These are phyloP conservation scores for Fraxinus velutina DNA, from an alignment of 305 asterid genomes.

Conservation along the genomic window DNA sequence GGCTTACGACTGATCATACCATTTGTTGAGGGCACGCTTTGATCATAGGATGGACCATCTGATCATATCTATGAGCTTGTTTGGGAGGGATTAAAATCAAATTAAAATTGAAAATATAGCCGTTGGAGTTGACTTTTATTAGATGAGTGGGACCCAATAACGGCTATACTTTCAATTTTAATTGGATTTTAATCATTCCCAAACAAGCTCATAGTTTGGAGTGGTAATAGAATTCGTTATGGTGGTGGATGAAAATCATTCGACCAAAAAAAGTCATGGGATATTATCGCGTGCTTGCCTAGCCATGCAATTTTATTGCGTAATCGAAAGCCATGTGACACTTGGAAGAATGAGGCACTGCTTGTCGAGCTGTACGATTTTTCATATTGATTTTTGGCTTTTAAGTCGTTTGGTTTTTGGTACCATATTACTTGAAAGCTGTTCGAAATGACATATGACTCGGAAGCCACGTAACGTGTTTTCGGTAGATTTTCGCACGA, in stretches of 20 bases:
- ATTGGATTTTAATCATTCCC: no score
- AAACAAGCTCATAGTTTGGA: neutral
- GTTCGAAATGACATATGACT: neutral
- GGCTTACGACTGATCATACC: neutral
- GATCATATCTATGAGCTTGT: no score
- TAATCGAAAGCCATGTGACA: neutral
- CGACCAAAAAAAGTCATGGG: neutral
- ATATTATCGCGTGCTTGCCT: neutral
- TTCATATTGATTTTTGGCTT: neutral
- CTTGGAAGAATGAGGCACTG: neutral
- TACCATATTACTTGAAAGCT: no score
- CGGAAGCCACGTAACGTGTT: neutral
- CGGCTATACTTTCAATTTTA: no score
- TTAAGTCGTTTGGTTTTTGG: neutral
- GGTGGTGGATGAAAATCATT: neutral
- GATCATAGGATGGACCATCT: neutral
- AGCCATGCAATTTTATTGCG: neutral
- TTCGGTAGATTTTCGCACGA: neutral
- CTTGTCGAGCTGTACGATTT: neutral
- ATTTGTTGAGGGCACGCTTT: neutral
- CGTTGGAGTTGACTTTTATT: no score
- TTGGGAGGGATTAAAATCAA: no score
- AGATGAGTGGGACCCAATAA: no score
- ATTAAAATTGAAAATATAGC: no score
- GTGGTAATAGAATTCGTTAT: neutral